phyloP scores from a whole-genome alignment of 116 monocot species.

The Iris pallida region DNA sequence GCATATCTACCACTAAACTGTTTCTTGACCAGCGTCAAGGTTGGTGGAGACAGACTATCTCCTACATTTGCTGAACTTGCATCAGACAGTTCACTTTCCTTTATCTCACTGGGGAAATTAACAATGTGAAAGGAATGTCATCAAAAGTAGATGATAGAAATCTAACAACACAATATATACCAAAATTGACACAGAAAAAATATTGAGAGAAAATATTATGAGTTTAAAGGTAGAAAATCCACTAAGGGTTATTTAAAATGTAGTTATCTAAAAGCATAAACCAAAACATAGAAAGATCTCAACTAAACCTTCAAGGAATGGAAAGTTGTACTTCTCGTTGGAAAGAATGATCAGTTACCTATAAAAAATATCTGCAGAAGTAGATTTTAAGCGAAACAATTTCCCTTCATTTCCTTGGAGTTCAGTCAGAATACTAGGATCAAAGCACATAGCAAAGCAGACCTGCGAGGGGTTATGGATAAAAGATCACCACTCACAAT shows the following conservation, averaged over 20 bases:
- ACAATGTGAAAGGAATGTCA: not conserved
- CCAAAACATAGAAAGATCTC: not conserved
- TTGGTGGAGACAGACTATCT: conserved; percentile 36
- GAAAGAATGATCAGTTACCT: conserved; percentile 30
- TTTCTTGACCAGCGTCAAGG: conserved; percentile 62
- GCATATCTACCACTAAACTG: conserved; percentile 85
- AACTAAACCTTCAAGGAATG: not conserved
- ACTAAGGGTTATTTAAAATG: too few relatives aligned
- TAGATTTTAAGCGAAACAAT: conserved; percentile 60
- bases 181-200: not conserved
- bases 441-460: conserved; percentile 97
- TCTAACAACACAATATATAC: not conserved
- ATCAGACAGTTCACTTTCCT: conserved; percentile 48
- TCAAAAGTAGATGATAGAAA: not conserved
- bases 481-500: not conserved
- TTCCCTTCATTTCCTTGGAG: conserved; percentile 73
- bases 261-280: too few relatives aligned
- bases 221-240: too few relatives aligned
- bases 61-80: conserved; percentile 33
- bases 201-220: not conserved
- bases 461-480: conserved; percentile 38
- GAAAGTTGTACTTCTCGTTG: not conserved
- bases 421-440: conserved; percentile 60
- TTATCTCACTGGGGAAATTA: conserved; percentile 45
- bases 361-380: conserved; percentile 72